Evolutionary conservation across 345 rosid genomes (phyloP).

Genomic region (Isatis tinctoria): DNA sequence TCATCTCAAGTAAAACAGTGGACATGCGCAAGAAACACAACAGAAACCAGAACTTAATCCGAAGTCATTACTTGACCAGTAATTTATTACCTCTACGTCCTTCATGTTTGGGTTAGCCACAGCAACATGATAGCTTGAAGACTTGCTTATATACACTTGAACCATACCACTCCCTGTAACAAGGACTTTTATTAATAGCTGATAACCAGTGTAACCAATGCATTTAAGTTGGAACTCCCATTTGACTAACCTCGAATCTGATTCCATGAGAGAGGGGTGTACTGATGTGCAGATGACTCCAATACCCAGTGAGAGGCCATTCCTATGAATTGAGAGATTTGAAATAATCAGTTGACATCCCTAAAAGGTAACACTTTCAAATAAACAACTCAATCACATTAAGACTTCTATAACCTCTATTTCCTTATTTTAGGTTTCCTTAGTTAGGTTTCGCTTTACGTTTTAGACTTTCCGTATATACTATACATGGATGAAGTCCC

Average conservation of each 20-base stretch:
- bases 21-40: neutral
- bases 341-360: constrained; percentile 7
- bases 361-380: constrained; percentile 12
- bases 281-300: constrained; percentile 45
- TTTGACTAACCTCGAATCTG: constrained; percentile 55
- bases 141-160: constrained; percentile 40
- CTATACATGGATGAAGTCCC: neutral
- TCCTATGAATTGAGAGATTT: constrained; percentile 44
- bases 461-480: neutral
- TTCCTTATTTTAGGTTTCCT: neutral
- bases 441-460: neutral
- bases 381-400: neutral
- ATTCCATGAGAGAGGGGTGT: constrained; percentile 55
- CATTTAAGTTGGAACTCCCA: constrained; percentile 1
- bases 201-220: neutral
- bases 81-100: constrained; percentile 50
- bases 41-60: neutral
- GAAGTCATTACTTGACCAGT: neutral
- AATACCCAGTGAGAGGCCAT: constrained; percentile 39
- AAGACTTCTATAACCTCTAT: neutral
- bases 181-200: constrained; percentile 6
- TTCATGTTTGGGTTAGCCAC: constrained; percentile 61
- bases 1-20: neutral
- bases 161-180: constrained; percentile 56
- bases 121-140: constrained; percentile 64